phyloP scores from a whole-genome alignment of 2,329 filamentous ascomycete species.

The Thelonectria rubi region DNA sequence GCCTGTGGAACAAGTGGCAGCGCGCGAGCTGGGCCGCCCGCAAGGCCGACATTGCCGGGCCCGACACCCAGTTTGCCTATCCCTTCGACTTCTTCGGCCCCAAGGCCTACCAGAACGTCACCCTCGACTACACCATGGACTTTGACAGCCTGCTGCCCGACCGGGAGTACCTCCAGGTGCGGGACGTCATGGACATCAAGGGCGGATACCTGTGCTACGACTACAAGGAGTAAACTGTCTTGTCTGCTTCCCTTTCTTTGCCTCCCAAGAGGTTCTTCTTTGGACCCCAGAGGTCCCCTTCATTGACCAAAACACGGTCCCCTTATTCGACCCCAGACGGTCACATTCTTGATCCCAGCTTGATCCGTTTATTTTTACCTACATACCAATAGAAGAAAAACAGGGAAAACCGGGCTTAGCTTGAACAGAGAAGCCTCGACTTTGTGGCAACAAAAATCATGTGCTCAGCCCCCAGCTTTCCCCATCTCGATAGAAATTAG shows the following conservation, averaged over 20 bases:
- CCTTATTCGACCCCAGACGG: neutral
- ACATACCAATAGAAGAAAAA: neutral
- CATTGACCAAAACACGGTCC: too few relatives aligned
- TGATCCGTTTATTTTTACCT: neutral
- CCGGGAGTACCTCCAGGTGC: constrained; percentile 13
- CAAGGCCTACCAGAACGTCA: constrained; percentile 46
- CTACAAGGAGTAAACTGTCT: constrained; percentile 12
- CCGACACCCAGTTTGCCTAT: constrained; percentile 46
- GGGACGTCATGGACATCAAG: constrained; percentile 27
- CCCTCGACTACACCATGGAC: constrained; percentile 38
- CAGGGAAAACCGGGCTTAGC: too few relatives aligned
- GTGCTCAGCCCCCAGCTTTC: too few relatives aligned
- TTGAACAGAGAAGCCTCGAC: too few relatives aligned
- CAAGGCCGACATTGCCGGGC: constrained; percentile 44
- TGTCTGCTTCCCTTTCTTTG: too few relatives aligned
- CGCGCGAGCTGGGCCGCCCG: constrained; percentile 40
- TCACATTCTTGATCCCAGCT: neutral
- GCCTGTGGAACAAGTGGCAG: constrained; percentile 46
- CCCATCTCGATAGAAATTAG: neutral
- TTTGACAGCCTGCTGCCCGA: constrained; percentile 22
- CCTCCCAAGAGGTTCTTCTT: neutral
- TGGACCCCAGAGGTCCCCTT: too few relatives aligned
- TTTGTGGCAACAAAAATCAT: too few relatives aligned
- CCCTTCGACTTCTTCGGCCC: constrained; percentile 46
- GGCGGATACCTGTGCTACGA: constrained; percentile 23